Evolutionary conservation across 345 rosid genomes (phyloP).

Genomic region (Fremontodendron californicum): DNA sequence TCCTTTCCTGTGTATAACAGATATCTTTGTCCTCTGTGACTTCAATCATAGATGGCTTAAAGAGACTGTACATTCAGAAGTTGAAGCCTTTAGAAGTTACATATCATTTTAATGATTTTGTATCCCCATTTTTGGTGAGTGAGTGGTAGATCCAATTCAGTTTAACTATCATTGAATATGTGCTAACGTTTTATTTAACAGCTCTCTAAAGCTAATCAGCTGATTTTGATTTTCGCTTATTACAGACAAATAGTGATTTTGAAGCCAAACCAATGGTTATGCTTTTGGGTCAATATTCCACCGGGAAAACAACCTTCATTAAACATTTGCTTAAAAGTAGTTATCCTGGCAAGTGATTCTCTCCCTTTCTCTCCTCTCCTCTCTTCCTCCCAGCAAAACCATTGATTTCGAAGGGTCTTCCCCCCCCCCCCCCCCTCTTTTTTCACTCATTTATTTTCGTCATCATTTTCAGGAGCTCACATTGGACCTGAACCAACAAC

Average conservation of each 20-base stretch:
- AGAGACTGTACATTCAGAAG: conserved; percentile 82
- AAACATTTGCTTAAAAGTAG: conserved; percentile 79
- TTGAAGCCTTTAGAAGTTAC: conserved; percentile 87
- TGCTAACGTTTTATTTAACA: conserved; percentile 12
- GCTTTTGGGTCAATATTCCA: conserved; percentile 97
- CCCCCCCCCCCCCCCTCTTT: not conserved
- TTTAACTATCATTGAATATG: conserved; percentile 3
- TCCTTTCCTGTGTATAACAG: conserved; percentile 26
- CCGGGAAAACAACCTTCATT: conserved; percentile 96
- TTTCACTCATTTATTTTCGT: conserved; percentile 3
- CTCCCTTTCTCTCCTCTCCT: conserved; percentile 9
- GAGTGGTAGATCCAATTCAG: conserved; percentile 9
- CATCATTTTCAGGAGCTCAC: conserved; percentile 74
- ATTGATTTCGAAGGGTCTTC: not conserved
- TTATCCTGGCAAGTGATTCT: conserved; percentile 65
- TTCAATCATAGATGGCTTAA: conserved; percentile 87
- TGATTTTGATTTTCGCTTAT: conserved; percentile 12
- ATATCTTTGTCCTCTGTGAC: conserved; percentile 78
- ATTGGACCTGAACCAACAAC: conserved; percentile 99
- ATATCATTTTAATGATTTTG: conserved; percentile 89
- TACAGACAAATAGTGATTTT: conserved; percentile 83
- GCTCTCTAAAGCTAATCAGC: conserved; percentile 14
- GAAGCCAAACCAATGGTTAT: conserved; percentile 98
- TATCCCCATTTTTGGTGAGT: conserved; percentile 80
- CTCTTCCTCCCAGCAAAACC: not conserved